Base-by-base conservation (phyloP, 768 basidiomycete species). In the Tulasnella sp. region DNA sequence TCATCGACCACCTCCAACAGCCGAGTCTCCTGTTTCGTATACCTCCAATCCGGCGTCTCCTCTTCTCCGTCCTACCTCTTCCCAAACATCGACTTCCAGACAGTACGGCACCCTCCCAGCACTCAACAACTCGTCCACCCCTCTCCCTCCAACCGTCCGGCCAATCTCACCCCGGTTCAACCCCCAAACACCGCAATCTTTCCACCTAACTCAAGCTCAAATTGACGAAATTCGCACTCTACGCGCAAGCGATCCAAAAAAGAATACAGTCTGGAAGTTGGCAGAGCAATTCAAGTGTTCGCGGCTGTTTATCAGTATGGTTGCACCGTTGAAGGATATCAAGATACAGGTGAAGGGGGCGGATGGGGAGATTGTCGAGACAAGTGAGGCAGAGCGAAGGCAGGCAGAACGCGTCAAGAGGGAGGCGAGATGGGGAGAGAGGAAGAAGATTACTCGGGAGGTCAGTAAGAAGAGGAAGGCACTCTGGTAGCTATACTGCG, bases 1-100 rank as follows among this genome's bases (percentile, higher is more conserved):
- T 58, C 85, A 86, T 67, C 81, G 88, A 40, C 84, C 84, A n/a
- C 88, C 87, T 0, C 84, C 87, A 0, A 79, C 83, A 8, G 77
- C 81, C 8, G 83, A 84, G 7, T 75, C 86, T 15, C 86, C 86
- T 2, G 72, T 74, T 59, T 91, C 87, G 17, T 77, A 81, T 57
- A 82, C 79, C 4, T 79, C 79, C 4, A 72, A 75, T 7, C 87
- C 87, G 8, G 69, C 77, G 5, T 91, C 87, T 0, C 84, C 88
- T 0, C 73, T 90, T 4, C 75, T 90, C 14, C 72, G 72, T 0
- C 69, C 76, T 12, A 9, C 65, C 70, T 21, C 56, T 6, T 17
- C 55, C 14, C 32, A 39, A 6, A 34, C 23, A 6, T 43, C 32
- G 61, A 34, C 36, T 37, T 15, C 29, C 17, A 23, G 21, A 15